Evolutionary conservation across 352 stramenopile species (phyloP).

Genomic region (Phytophthora colocasiae): DNA sequence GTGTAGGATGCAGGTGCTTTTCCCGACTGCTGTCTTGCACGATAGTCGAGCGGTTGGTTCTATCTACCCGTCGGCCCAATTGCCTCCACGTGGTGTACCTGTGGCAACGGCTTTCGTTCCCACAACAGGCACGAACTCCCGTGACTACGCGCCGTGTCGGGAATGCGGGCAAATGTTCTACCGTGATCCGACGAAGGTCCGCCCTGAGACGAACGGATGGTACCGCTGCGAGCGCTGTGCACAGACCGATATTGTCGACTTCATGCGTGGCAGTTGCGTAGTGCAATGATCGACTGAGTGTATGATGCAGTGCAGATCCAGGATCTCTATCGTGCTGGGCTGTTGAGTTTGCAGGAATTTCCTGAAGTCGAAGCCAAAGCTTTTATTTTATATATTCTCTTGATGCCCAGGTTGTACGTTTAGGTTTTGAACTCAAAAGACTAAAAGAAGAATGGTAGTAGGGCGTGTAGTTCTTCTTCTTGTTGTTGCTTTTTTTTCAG

Average conservation of each 20-base stretch:
- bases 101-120: constrained; percentile 41
- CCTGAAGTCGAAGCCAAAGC: not conserved
- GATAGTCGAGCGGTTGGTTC: constrained; percentile 13
- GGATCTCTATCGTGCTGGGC: not conserved
- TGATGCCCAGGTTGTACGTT: constrained; percentile 16
- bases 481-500: no score
- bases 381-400: constrained; percentile 17
- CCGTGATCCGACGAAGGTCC: constrained; percentile 53
- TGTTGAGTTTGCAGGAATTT: not conserved
- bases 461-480: no score
- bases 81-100: constrained; percentile 27
- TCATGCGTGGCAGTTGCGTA: constrained; percentile 62
- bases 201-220: constrained; percentile 71
- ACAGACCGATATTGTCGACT: constrained; percentile 52
- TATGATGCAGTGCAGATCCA: not conserved
- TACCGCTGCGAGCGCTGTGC: constrained; percentile 73
- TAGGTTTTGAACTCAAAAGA: not conserved
- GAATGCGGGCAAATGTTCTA: constrained; percentile 77
- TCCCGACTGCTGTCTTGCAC: constrained; percentile 39
- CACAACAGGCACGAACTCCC: constrained; percentile 42
- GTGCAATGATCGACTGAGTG: constrained; percentile 44
- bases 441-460: no score
- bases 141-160: constrained; percentile 58
- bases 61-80: constrained; percentile 28
- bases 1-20: constrained; percentile 71